A percentile compares a stretch with the other conserved stretches of the same genome.
phyloP scores from a whole-genome alignment of 345 rosid genomes.

The Erodium maritimum region DNA sequence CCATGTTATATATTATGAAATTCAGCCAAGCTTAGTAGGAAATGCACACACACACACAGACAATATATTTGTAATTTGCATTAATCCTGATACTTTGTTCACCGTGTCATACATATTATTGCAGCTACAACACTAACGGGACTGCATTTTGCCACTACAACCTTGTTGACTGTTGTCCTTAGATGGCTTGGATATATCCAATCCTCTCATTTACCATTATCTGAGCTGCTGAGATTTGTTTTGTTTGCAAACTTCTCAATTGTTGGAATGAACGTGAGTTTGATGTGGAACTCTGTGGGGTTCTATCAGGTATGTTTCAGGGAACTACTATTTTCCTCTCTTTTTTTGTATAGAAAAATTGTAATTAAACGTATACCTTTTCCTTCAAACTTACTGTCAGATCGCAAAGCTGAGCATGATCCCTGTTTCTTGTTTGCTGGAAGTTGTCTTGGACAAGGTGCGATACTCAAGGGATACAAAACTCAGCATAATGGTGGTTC shows the following conservation, averaged over 20 bases:
- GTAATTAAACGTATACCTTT: neutral
- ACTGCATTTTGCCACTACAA: conserved; percentile 91
- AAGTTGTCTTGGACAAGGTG: conserved; percentile 78
- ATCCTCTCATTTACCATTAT: conserved; percentile 59
- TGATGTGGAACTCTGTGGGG: conserved; percentile 99
- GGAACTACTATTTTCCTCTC: neutral
- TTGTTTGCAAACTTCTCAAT: conserved; percentile 92
- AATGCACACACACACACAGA: neutral
- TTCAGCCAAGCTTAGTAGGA: neutral
- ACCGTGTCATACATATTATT: neutral
- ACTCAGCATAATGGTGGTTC: conserved; percentile 79
- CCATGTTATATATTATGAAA: neutral
- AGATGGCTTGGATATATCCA: conserved; percentile 87
- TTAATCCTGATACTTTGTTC: neutral
- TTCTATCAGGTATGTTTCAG: conserved; percentile 68
- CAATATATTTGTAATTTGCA: neutral
- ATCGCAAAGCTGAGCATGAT: conserved; percentile 96
- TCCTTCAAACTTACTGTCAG: conserved; percentile 25
- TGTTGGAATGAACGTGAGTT: conserved; percentile 98
- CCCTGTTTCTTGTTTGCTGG: conserved; percentile 92
- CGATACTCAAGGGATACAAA: conserved; percentile 92
- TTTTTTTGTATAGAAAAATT: neutral
- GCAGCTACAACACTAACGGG: conserved; percentile 99
- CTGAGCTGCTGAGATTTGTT: conserved; percentile 75
- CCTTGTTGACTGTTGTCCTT: conserved; percentile 58